Percentiles rank a stretch among this genome's conserved stretches.
These are phyloP conservation scores for Pichia scutulata DNA, from an alignment of 805 yeast species.

Conservation along the genomic window DNA sequence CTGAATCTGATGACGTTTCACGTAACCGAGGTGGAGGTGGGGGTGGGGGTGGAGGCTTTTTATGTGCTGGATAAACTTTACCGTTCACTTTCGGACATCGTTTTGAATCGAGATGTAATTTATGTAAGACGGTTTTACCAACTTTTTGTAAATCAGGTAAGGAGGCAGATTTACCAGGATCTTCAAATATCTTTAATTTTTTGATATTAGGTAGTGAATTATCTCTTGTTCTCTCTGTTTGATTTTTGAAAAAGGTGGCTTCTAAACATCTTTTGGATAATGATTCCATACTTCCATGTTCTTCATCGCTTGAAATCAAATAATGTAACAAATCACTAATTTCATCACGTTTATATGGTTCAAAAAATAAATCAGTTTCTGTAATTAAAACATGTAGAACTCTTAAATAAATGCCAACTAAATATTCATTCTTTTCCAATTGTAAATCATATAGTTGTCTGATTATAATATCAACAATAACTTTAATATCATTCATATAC, in stretches of 20 bases:
- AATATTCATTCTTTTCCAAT: conserved; percentile 41
- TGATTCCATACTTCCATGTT: conserved; percentile 33
- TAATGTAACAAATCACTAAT: conserved; percentile 43
- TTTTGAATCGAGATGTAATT: background rate
- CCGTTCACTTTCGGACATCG: background rate
- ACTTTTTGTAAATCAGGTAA: background rate
- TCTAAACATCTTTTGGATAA: conserved; percentile 33
- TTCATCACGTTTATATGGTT: conserved; percentile 52
- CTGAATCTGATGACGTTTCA: background rate
- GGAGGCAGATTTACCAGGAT: background rate
- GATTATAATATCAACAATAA: conserved; percentile 72
- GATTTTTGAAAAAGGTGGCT: background rate
- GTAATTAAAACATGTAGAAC: conserved; percentile 65
- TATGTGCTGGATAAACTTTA: background rate
- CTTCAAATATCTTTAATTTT: background rate
- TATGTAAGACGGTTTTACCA: background rate
- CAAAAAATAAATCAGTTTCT: conserved; percentile 51
- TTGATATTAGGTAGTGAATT: background rate
- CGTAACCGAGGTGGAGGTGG: background rate
- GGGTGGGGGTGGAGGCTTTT: conserved; percentile 4
- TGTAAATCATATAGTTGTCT: conserved; percentile 72
- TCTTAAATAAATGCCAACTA: conserved; percentile 65
- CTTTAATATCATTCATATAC: conserved; percentile 78
- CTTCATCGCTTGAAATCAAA: conserved; percentile 34
- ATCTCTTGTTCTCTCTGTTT: background rate